Conservation (phyloP, 2,329 filamentous ascomycete genomes). For the Chlorencoelia australis region DNA sequence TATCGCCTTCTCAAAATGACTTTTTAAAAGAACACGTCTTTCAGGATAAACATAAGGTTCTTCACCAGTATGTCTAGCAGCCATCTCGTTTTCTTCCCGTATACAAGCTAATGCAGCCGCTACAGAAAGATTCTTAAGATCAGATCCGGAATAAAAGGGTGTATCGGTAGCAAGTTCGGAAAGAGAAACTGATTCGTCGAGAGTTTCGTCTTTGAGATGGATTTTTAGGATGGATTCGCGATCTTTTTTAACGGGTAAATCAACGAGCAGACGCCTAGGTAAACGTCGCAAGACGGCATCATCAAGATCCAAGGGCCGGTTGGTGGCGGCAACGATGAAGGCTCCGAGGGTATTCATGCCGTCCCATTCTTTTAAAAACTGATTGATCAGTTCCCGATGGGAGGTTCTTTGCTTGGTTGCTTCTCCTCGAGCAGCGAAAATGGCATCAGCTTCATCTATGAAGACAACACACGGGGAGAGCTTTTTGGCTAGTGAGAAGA, state of each 20-base stretch:
- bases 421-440: conserved; percentile 65
- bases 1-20: conserved; percentile 79
- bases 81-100: conserved; percentile 54
- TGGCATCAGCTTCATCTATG: conserved; percentile 91
- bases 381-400: conserved; percentile 87
- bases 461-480: conserved; percentile 89
- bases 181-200: conserved; percentile 53
- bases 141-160: conserved; percentile 70
- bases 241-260: conserved; percentile 58
- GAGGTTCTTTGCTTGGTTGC: conserved; percentile 1
- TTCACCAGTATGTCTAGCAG: conserved; percentile 30
- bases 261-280: conserved; percentile 62
- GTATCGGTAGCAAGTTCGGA: conserved; percentile 54
- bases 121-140: conserved; percentile 75
- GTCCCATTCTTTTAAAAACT: conserved; percentile 95
- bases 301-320: conserved; percentile 89
- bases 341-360: conserved; percentile 73
- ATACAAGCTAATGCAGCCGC: conserved; percentile 72
- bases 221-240: conserved; percentile 60
- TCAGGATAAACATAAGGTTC: conserved; percentile 48
- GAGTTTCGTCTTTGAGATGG: conserved; percentile 56
- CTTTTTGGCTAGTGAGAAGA: conserved; percentile 87
- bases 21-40: conserved; percentile 50
- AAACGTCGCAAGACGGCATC: conserved; percentile 72
- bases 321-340: conserved; percentile 98